phyloP scores from a whole-genome alignment of 1,139 yeast genomes.

The Saccharomyces pastorianus region DNA sequence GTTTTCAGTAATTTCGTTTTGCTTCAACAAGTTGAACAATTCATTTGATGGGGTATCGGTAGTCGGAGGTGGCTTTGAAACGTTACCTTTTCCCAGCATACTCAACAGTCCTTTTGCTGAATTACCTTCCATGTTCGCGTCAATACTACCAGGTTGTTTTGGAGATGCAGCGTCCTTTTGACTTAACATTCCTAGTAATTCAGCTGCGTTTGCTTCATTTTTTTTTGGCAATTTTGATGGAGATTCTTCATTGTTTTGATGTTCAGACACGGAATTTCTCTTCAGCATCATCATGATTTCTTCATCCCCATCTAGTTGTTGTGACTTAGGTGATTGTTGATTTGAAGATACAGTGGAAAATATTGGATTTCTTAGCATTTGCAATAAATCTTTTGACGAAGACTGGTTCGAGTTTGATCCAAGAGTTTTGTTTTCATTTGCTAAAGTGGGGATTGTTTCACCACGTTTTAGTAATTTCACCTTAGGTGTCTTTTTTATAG shows the following conservation, averaged over 20 bases:
- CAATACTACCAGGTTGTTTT: not conserved
- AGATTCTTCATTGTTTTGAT: slow-evolving; percentile 1
- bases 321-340: slow-evolving; percentile 4
- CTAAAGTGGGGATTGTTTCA: slow-evolving; percentile 15
- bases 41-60: slow-evolving; percentile 2
- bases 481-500: slow-evolving; percentile 15
- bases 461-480: slow-evolving; percentile 30
- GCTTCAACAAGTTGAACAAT: slow-evolving; percentile 12
- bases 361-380: slow-evolving; percentile 7
- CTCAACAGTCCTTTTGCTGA: not conserved
- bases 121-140: not conserved
- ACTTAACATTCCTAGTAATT: not conserved
- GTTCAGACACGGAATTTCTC: slow-evolving; percentile 4
- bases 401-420: not conserved
- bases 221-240: not conserved
- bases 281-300: slow-evolving; percentile 10
- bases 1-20: not conserved
- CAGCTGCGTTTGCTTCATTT: not conserved
- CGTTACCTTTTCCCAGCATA: not conserved
- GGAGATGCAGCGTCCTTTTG: not conserved
- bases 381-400: slow-evolving; percentile 2
- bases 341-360: not conserved
- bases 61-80: not conserved
- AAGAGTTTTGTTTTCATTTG: not conserved
- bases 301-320: slow-evolving; percentile 5